These are phyloP conservation scores for Neltuma alba DNA, from an alignment of 306 rosid genomes.

Conservation along the genomic window DNA sequence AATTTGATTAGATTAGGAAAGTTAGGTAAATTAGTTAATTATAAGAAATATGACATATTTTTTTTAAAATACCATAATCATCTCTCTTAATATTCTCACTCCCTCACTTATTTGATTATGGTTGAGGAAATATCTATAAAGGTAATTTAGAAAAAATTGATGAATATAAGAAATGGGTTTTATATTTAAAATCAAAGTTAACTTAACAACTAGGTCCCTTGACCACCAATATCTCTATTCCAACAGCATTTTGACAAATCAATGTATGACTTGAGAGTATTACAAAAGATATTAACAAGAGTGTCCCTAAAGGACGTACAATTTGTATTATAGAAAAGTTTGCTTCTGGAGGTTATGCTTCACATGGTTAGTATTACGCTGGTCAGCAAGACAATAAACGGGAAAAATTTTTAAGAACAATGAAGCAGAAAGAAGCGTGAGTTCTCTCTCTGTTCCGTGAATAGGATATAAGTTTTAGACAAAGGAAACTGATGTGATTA, in stretches of 20 bases:
- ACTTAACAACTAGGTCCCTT: too few relatives aligned
- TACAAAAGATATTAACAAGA: not conserved
- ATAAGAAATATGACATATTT: too few relatives aligned
- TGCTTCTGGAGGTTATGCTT: not conserved
- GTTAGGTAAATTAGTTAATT: too few relatives aligned
- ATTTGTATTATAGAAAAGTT: not conserved
- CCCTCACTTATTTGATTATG: too few relatives aligned
- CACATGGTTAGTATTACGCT: not conserved
- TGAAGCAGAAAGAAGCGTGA: not conserved
- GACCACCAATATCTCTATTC: not conserved
- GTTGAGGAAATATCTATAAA: too few relatives aligned
- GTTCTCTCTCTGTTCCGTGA: not conserved
- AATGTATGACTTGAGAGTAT: not conserved
- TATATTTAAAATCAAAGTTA: too few relatives aligned
- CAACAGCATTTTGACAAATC: not conserved
- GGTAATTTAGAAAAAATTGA: too few relatives aligned
- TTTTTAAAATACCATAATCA: too few relatives aligned
- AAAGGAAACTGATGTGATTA: constrained; percentile 57
- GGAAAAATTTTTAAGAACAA: not conserved
- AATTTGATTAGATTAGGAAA: too few relatives aligned
- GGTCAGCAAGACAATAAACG: not conserved
- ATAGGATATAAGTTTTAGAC: not conserved
- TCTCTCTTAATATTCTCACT: too few relatives aligned
- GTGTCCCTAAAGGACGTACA: not conserved
- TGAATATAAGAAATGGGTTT: too few relatives aligned